Conservation (phyloP, 768 basidiomycete species). For the Trametes cinnabarina region DNA sequence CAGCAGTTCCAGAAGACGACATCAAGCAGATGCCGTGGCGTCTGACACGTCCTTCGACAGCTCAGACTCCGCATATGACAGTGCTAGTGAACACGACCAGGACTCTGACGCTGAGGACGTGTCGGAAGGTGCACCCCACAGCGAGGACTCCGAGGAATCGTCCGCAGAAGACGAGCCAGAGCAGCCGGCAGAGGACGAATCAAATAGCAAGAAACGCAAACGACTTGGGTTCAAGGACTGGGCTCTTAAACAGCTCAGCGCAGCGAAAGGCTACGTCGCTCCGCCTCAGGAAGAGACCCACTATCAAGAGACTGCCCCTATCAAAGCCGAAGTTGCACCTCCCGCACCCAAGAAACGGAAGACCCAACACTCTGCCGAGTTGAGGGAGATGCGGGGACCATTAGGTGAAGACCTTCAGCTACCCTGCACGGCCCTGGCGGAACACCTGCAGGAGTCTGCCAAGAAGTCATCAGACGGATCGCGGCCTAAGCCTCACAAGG, state of each 20-base stretch:
- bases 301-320: neutral
- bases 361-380: constrained; percentile 29
- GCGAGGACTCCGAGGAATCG: neutral
- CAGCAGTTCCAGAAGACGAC: neutral
- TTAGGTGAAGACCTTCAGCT: constrained; percentile 70
- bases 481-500: constrained; percentile 31
- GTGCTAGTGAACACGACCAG: constrained; percentile 20
- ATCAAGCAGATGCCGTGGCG: constrained; percentile 29
- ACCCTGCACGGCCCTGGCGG: constrained; percentile 64
- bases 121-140: constrained; percentile 9
- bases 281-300: constrained; percentile 14
- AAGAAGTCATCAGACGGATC: constrained; percentile 1
- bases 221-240: constrained; percentile 78
- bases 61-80: constrained; percentile 71
- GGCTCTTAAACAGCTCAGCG: constrained; percentile 76
- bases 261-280: constrained; percentile 42
- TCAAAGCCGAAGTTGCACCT: neutral
- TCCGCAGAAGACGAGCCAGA: constrained; percentile 16
- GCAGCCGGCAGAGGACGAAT: constrained; percentile 23
- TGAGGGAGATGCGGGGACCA: constrained; percentile 67
- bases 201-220: constrained; percentile 37
- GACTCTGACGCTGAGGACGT: constrained; percentile 24
- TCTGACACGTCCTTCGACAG: constrained; percentile 73
- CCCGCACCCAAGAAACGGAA: constrained; percentile 50
- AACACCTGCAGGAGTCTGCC: constrained; percentile 37